Conservation (phyloP, 257 asterid species). For the Plantago major region DNA sequence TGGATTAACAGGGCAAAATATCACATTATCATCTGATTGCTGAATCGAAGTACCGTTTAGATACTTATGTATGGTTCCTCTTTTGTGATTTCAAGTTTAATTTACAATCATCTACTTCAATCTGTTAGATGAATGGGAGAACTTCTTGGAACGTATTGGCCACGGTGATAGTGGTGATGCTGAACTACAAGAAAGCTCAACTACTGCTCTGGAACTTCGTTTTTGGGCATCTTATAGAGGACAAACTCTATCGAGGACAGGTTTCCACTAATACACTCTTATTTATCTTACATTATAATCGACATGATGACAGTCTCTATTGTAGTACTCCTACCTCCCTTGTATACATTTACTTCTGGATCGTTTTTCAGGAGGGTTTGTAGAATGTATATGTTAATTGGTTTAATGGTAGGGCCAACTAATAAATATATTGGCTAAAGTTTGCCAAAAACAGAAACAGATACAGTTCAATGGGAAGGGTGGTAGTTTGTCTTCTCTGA, state of each 20-base stretch:
- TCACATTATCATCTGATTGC: no score
- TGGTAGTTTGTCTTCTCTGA: no score
- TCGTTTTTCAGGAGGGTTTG: no score
- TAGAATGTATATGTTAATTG: no score
- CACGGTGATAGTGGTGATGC: constrained; percentile 57
- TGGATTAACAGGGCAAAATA: no score
- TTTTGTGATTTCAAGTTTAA: neutral
- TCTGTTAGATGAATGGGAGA: constrained; percentile 88
- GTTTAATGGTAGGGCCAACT: no score
- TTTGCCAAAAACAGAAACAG: no score
- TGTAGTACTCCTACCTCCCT: no score
- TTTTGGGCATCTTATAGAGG: constrained; percentile 99
- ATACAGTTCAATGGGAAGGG: no score
- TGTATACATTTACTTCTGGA: no score
- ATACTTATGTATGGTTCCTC: neutral
- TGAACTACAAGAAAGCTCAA: constrained; percentile 76
- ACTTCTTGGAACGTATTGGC: constrained; percentile 89
- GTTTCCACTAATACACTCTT: constrained; percentile 28
- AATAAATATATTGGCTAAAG: no score
- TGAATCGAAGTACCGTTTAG: no score
- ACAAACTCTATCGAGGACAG: constrained; percentile 97
- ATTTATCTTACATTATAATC: neutral
- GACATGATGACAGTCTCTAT: neutral
- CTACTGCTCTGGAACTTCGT: constrained; percentile 80
- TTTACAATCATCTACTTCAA: neutral